Base-by-base conservation (phyloP, 495 filamentous ascomycete species). In the Sabuloglossum arenarium region DNA sequence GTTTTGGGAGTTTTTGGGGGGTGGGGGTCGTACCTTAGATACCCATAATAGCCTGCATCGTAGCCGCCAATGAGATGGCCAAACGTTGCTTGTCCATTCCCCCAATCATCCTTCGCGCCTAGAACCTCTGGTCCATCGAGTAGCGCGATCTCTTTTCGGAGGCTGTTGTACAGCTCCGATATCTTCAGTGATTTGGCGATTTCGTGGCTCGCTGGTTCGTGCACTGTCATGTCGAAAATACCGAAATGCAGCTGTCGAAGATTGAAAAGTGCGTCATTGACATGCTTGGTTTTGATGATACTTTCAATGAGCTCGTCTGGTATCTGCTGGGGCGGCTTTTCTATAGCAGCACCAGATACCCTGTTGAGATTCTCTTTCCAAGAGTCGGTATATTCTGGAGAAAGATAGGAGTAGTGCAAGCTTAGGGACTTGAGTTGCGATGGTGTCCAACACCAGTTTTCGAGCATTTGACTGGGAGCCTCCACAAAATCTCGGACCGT, bases 381-480 rank as follows among this genome's bases (percentile, higher is more conserved):
- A 28, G 75, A 71, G 19, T 67, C 60, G 30, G 70, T 67, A 62
- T 83, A 82, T 27, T 80, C 78, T 0, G 76, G 70, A 1, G 77
- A 78, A 24, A 83, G 68, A 59, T 75, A 73, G 5, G 78, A 76
- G 67, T 81, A 84, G 68, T 85, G 81, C 47, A 73, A 68, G 67
- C 77, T 81, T 23, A 84, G 68, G n/a, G 75, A 65, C 58, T 76
- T 78, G 21, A 85, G 74, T 63, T 84, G 81, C 4, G 74, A 75
- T 3, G 81, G 77, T 0, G 76, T 81, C 80, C 80, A 84, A 71
- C 79, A 84, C 82, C 82, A 86, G 67, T 85, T 84, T 68, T 85
- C 82, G 2, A 86, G 72, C 79, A 85, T 82, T 61, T 85, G 82
- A 55, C 71, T 76, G 31, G 82, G 82, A 5, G 79, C 79, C 65